phyloP scores from a whole-genome alignment of 495 filamentous ascomycete genomes.

The Aspergillus bertholletiae region DNA sequence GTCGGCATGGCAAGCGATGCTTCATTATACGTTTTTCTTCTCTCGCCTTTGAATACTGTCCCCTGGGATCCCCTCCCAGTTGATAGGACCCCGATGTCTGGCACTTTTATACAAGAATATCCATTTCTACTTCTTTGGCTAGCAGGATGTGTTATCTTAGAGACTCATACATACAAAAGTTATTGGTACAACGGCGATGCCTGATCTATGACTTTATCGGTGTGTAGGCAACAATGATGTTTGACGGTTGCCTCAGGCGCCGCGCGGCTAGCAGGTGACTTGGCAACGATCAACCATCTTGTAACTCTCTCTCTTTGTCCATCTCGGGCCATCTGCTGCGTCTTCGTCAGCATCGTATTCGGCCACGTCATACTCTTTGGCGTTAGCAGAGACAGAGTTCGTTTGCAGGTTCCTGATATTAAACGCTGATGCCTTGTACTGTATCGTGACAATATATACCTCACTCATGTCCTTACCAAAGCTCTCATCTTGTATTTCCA shows the following conservation, averaged over 20 bases:
- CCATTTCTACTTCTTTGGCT: slow-evolving; percentile 6
- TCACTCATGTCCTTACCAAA: background rate
- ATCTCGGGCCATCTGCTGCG: background rate
- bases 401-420: background rate
- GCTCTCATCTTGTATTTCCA: background rate
- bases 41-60: background rate
- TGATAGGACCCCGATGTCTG: background rate
- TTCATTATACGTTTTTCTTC: background rate
- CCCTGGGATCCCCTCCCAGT: background rate
- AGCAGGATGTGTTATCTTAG: slow-evolving; percentile 6
- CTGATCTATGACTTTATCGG: background rate
- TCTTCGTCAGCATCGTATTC: background rate
- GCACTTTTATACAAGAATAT: slow-evolving; percentile 4
- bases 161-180: background rate
- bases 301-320: background rate
- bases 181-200: background rate
- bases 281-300: background rate
- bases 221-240: background rate
- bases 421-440: background rate
- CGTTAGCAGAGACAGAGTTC: background rate
- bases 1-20: background rate
- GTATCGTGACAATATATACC: background rate
- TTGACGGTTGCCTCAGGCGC: background rate
- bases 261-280: background rate
- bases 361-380: background rate